Evolutionary conservation across 2,329 filamentous ascomycete species (phyloP).

Genomic region (Talaromyces marneffei): DNA sequence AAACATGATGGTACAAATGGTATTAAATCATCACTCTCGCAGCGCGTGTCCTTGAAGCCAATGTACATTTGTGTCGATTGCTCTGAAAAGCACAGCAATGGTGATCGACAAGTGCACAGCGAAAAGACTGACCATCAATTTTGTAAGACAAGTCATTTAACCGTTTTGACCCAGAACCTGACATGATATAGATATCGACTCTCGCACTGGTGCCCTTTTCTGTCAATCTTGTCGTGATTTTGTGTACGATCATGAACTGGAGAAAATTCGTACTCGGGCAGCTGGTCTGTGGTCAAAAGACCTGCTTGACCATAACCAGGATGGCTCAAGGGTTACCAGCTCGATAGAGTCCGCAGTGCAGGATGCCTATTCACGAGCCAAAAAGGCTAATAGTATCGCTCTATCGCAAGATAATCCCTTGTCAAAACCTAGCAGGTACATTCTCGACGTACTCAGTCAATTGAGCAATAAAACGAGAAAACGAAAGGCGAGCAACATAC

Average conservation of each 20-base stretch:
- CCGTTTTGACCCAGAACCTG: neutral
- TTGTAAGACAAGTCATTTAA: constrained; percentile 26
- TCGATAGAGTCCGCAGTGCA: constrained; percentile 12
- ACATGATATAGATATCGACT: constrained; percentile 34
- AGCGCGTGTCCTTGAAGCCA: constrained; percentile 28
- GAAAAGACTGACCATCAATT: constrained; percentile 37
- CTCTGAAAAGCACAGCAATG: constrained; percentile 26
- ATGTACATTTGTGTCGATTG: constrained; percentile 37
- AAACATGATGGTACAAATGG: constrained; percentile 8
- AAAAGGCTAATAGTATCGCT: constrained; percentile 6
- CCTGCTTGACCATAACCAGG: neutral
- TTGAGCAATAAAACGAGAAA: constrained; percentile 8
- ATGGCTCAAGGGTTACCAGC: constrained; percentile 2
- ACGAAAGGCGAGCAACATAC: constrained; percentile 8
- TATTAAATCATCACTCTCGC: constrained; percentile 3
- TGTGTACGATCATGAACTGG: constrained; percentile 38
- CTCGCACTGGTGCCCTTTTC: constrained; percentile 34
- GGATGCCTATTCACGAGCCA: constrained; percentile 12
- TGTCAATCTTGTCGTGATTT: constrained; percentile 39
- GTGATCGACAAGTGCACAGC: constrained; percentile 31
- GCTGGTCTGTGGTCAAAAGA: constrained; percentile 16
- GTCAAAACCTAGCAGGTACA: constrained; percentile 19
- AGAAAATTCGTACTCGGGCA: constrained; percentile 28
- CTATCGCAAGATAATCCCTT: neutral
- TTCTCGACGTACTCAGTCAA: neutral